Base-by-base conservation (phyloP, 345 rosid species). In the Aquilaria malaccensis region DNA sequence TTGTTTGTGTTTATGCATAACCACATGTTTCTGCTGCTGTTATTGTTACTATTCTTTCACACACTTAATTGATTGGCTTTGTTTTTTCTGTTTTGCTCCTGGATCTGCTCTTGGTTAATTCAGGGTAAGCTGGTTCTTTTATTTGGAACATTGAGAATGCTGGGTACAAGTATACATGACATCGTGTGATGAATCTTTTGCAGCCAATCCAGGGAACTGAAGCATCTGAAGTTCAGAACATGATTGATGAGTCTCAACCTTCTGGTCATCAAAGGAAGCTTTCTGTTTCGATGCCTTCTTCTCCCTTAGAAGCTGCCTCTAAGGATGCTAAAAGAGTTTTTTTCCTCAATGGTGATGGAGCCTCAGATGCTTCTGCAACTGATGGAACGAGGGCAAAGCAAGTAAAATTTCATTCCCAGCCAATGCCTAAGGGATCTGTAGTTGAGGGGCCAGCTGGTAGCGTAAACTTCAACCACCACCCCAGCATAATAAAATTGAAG, bases 341-440 rank as follows among this genome's bases (percentile, higher is more conserved):
- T 49, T 73, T 69, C 45, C 50, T 59, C 12, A 69, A 56, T 6
- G 52, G 31, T 2, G 71, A 31, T 47, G 79, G 71, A 41, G 60
- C 32, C 57, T 37, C 67, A 12, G 62, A 14, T 11, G 32, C 62
- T 49, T 32, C 57, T 43, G n/a, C 31, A 15, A 30, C 14, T 50
- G 62, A 30, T 1, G 45, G 51, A 30, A 41, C 14, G 15, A 56
- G 31, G 41, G 61, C 74, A 33, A 75, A 70, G 45, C 43, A 57
- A 66, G 59, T 73, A 0, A 77, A 61, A 58, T 78, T 73, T 69
- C 78, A 79, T 65, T 85, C 96, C 47, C 88, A 85, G 74, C 90
- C 89, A 32, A 81, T 86, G 79, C 85, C 86, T 0, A 67, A 73
- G 65, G 80, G 88, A 47, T 46, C 47, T 46, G 64, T 62, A 33